phyloP scores from a whole-genome alignment of 306 rosid species.

The Prunus mira region DNA sequence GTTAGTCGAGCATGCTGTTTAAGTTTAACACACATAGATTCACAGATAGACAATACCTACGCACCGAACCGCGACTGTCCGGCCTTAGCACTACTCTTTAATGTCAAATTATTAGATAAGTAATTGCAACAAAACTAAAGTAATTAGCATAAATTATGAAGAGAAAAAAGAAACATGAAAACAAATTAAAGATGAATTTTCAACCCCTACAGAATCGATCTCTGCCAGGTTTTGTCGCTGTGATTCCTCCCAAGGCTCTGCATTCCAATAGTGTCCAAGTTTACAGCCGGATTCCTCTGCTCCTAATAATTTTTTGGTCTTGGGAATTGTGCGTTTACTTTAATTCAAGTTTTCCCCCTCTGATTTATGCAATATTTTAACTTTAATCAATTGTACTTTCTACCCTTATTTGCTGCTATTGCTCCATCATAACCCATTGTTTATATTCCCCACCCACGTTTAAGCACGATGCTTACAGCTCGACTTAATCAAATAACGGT shows the following conservation, averaged over 20 bases:
- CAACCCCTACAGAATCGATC: slow-evolving; percentile 43
- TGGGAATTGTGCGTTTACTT: slow-evolving; percentile 44
- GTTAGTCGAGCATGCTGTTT: no score
- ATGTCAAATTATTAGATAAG: not conserved
- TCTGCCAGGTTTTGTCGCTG: slow-evolving; percentile 57
- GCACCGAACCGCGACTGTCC: no score
- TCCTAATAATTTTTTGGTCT: slow-evolving; percentile 48
- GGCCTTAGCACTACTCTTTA: not conserved
- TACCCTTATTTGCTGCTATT: slow-evolving; percentile 25
- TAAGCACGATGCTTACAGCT: slow-evolving; percentile 91
- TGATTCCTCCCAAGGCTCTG: slow-evolving; percentile 2
- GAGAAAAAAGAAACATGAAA: slow-evolving; percentile 22
- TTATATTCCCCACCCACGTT: slow-evolving; percentile 79
- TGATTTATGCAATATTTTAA: slow-evolving; percentile 32
- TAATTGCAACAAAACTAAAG: not conserved
- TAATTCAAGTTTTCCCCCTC: slow-evolving; percentile 16
- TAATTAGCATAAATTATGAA: slow-evolving; percentile 11
- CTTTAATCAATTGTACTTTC: slow-evolving; percentile 45
- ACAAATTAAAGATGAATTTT: slow-evolving; percentile 18
- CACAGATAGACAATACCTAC: accelerated
- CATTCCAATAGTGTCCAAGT: slow-evolving; percentile 53
- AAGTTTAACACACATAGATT: no score
- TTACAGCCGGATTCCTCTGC: slow-evolving; percentile 80
- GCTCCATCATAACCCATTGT: slow-evolving; percentile 39
- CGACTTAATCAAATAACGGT: slow-evolving; percentile 38